phyloP scores from a whole-genome alignment of 2,329 filamentous ascomycete species.

The Cordyceps militaris region DNA sequence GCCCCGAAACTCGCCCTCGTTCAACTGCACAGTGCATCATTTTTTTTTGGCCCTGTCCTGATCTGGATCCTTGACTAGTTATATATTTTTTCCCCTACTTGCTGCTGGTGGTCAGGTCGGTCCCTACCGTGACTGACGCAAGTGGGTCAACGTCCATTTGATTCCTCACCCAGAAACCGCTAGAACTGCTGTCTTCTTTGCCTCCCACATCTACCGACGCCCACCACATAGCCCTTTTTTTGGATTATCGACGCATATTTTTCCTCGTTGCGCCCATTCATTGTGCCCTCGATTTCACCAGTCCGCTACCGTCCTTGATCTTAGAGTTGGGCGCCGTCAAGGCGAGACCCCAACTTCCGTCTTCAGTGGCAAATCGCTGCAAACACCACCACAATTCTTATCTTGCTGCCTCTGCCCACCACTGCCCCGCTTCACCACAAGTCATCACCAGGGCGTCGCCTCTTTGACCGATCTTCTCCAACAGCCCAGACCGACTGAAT shows the following conservation, averaged over 20 bases:
- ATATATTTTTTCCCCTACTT: neutral
- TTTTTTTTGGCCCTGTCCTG: neutral
- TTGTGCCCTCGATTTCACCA: neutral
- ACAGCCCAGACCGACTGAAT: neutral
- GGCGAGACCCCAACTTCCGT: neutral
- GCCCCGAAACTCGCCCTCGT: neutral
- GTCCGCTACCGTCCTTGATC: neutral
- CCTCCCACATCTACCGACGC: conserved; percentile 8
- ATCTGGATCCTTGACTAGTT: neutral
- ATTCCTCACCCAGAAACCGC: conserved; percentile 7
- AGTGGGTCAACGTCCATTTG: conserved; percentile 1
- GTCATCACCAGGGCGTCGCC: conserved; percentile 8
- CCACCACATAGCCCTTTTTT: neutral
- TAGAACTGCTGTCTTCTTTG: conserved; percentile 3
- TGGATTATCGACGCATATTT: neutral
- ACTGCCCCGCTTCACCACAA: conserved; percentile 11
- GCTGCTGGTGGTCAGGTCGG: neutral
- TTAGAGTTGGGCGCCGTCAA: conserved; percentile 7
- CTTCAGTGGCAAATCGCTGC: neutral
- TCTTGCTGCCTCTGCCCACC: neutral
- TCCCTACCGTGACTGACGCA: conserved; percentile 1
- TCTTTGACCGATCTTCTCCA: neutral
- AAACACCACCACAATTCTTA: neutral
- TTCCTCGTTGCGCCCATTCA: neutral
- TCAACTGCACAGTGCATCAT: conserved; percentile 4